phyloP scores from a whole-genome alignment of 2,329 filamentous ascomycete genomes.

The Clonostachys solani region DNA sequence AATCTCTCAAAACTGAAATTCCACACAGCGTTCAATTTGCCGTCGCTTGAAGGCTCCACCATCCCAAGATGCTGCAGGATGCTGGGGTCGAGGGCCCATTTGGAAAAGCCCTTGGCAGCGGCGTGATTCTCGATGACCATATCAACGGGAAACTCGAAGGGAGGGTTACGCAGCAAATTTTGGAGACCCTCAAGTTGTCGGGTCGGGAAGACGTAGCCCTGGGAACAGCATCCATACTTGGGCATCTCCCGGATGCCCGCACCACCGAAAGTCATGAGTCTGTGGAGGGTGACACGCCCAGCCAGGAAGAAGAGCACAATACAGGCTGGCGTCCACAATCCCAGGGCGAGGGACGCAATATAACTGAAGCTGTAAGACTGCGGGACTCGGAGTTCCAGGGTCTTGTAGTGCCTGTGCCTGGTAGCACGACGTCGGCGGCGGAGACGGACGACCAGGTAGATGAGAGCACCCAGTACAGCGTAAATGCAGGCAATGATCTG shows the following conservation, averaged over 20 bases:
- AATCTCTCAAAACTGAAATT: conserved; percentile 25
- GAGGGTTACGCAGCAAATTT: conserved; percentile 17
- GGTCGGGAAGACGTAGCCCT: conserved; percentile 26
- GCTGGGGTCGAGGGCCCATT: conserved; percentile 29
- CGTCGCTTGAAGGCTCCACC: conserved; percentile 19
- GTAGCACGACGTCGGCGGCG: conserved; percentile 1
- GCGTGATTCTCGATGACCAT: conserved; percentile 27
- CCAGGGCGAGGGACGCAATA: conserved; percentile 14
- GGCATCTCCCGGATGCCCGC: conserved; percentile 25
- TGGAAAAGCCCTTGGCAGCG: conserved; percentile 15
- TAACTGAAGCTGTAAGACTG: conserved; percentile 12
- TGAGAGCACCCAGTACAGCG: conserved; percentile 9
- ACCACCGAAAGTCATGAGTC: conserved; percentile 12
- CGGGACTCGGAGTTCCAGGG: conserved; percentile 1
- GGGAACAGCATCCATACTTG: conserved; percentile 30
- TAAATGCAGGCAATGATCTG: conserved; percentile 18
- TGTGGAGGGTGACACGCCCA: conserved; percentile 16
- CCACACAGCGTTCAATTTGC: conserved; percentile 21
- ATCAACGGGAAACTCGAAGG: conserved; percentile 25
- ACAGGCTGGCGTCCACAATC: conserved; percentile 23
- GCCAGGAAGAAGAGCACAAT: conserved; percentile 21
- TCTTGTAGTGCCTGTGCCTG: background rate
- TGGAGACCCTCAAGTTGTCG: conserved; percentile 19
- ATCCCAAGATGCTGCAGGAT: conserved; percentile 30
- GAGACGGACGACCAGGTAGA: conserved; percentile 6